Evolutionary conservation across 1,139 yeast species (phyloP), one percentile per base, ranked within the genome.

Genomic region (Taphrina communis): DNA sequence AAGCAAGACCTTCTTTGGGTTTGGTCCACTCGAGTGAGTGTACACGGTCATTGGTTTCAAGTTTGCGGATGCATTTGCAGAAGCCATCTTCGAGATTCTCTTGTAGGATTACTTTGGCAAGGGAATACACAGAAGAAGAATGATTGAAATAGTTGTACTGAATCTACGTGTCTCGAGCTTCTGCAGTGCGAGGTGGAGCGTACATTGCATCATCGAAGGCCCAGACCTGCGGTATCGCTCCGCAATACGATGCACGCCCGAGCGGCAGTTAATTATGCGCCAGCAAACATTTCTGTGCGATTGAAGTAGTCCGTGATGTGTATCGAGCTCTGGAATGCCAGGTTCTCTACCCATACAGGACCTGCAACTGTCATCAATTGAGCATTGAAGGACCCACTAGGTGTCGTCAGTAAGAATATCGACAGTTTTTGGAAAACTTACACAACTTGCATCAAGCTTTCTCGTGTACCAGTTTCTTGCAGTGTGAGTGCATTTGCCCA

Each of bases 1-100:
- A 65, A 93, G 92, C 21, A 97, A 97, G 25, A 93, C 97, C 78
- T 93, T 93, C 83, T 91, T 93, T 65, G 71, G 72, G 55, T 71
- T 71, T 39, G 73, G 73, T 61, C 73, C 73, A 65, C 68, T 36
- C 44, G 60, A 46, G 66, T 71, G 69, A 36, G 72, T 66, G 69
- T 58, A 71, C 48, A 71, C 71, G 44, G 73, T 70, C 60, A 56
- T 56, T 9, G 60, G 60, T 41, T 56, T 56, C 44, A 56, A 39
- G 36, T 56, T 41, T 17, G 60, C 46, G 17, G 60, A 17, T n/a
- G 60, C 60, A 56, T 56, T 41, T 56, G 60, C 50, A 19, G 46
- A 38, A 17, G 60, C 60, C 60, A 56, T 56, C 9, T 39, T 21
- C 31, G 4, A 25, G 31, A 25, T 2, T 25, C 31, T 25, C 17